Evolutionary conservation across 495 filamentous ascomycete species (phyloP), one percentile per base, ranked within the genome.

Genomic region (Poronia punctata): DNA sequence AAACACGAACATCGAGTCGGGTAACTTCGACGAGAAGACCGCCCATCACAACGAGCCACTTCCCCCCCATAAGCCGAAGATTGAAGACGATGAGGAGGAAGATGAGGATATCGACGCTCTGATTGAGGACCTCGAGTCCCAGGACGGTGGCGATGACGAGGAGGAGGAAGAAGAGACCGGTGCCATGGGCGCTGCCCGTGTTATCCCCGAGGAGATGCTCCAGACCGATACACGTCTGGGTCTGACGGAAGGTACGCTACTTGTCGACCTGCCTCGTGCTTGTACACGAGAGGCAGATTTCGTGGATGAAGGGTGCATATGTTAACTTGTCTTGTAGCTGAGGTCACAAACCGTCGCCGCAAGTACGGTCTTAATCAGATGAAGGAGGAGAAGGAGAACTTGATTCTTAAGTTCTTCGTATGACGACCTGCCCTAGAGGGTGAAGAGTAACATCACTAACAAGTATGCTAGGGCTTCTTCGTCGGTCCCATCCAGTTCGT

Each of bases 401-500:
- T 86, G n/a, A 59, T 88, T 35, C 70, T 89, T 48, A 88, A 92
- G 66, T 93, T 95, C 57, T 59, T 93, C 16, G 68, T 67, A 43
- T 28, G 55, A 39, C 5, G 4, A 7, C 24, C 10, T 21, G 15
- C 3, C 15, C 22, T 34, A 15, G 26, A 1, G 5, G 18, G 2
- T 20, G 18, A 10, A 12, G 15, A 1, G n/a, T 14, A 12, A 5
- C 7, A n/a, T 7, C 23, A 3, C 34, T 54, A 48, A 52, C 40
- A n/a, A 17, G 20, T 24, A 4, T 26, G 11, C 2, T 35, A 58
- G 55, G 55, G 65, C 43, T 92, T 83, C 68, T 94, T 95, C 66
- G 71, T 88, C 49, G 88, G 88, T 46, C 88, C 88, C 22, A 89
- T 95, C 53, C 88, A 94, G 59, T 88, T 87, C 65, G 88, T 93